phyloP scores from a whole-genome alignment of 345 rosid species.

The Salix koriyanagi region DNA sequence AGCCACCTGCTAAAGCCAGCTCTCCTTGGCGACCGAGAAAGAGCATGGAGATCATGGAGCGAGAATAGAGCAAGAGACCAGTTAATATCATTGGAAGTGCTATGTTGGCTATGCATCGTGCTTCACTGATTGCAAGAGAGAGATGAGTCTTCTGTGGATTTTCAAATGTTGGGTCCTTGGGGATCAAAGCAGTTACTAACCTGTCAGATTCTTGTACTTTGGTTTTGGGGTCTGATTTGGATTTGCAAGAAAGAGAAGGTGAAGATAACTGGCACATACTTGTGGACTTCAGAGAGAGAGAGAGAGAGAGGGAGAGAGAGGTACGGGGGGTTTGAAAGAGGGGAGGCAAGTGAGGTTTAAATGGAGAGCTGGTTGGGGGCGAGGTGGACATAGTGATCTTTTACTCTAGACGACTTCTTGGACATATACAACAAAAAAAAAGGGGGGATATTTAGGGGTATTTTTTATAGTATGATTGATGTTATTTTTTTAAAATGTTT shows the following conservation, averaged over 20 bases:
- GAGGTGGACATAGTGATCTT: not conserved
- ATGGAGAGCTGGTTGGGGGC: constrained; percentile 5
- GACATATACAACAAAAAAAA: not conserved
- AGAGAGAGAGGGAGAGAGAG: constrained; percentile 1
- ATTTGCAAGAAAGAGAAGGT: constrained; percentile 14
- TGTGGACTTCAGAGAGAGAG: not conserved
- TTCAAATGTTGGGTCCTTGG: constrained; percentile 31
- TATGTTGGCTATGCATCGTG: constrained; percentile 27
- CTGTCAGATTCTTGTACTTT: constrained; percentile 22
- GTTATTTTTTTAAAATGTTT: too few species aligned
- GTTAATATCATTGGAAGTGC: constrained; percentile 46
- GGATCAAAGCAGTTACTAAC: constrained; percentile 35
- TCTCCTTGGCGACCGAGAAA: constrained; percentile 48
- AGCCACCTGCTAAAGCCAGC: constrained; percentile 44
- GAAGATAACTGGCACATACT: constrained; percentile 16
- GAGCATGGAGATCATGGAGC: constrained; percentile 53
- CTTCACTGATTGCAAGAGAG: constrained; percentile 25
- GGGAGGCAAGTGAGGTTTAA: constrained; percentile 8
- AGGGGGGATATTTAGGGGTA: too few species aligned
- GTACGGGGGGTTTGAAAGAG: not conserved
- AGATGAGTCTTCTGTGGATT: constrained; percentile 20
- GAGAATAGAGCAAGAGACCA: constrained; percentile 41
- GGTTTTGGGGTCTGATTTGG: constrained; percentile 14
- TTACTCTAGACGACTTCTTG: not conserved
- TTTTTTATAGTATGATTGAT: too few species aligned